A percentile compares a stretch with the other conserved stretches of the same genome.
Evolutionary conservation across 1,284 basidiomycete genomes (phyloP).

Genomic region (Trichosporon sp.): DNA sequence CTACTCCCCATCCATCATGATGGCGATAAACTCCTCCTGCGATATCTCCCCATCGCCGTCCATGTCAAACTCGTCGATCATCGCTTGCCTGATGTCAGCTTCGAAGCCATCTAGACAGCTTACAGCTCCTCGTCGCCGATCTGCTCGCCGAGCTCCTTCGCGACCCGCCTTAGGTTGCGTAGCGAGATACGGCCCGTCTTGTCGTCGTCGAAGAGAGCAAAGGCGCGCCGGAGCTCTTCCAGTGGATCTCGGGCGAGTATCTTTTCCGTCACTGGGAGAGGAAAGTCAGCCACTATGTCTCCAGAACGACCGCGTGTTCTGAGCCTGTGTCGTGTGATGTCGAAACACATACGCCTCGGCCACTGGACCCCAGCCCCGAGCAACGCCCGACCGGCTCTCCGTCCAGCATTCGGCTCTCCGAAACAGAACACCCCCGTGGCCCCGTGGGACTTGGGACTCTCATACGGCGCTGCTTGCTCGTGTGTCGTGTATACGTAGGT

Average conservation of each 20-base stretch:
- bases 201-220: slow-evolving; percentile 95
- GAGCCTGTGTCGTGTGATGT: no score
- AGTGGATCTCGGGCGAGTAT: slow-evolving; percentile 90
- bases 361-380: no score
- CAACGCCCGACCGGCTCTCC: no score
- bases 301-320: no score
- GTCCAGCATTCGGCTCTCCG: no score
- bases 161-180: slow-evolving; percentile 83
- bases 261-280: slow-evolving; percentile 74
- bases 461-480: no score
- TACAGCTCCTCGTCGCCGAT: slow-evolving; percentile 96
- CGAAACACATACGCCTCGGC: no score
- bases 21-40: slow-evolving; percentile 58
- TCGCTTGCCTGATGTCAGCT: slow-evolving; percentile 70
- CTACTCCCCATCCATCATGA: slow-evolving; percentile 54
- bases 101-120: slow-evolving; percentile 51
- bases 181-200: slow-evolving; percentile 89
- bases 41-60: slow-evolving; percentile 98
- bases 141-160: slow-evolving; percentile 92
- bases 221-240: slow-evolving; percentile 92
- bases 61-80: slow-evolving; percentile 99
- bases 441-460: no score
- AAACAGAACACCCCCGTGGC: no score
- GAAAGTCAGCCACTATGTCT: neutral
- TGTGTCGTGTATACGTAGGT: no score